Evolutionary conservation across 163 green algal genomes (phyloP).

Genomic region (Scenedesmus sp.): DNA sequence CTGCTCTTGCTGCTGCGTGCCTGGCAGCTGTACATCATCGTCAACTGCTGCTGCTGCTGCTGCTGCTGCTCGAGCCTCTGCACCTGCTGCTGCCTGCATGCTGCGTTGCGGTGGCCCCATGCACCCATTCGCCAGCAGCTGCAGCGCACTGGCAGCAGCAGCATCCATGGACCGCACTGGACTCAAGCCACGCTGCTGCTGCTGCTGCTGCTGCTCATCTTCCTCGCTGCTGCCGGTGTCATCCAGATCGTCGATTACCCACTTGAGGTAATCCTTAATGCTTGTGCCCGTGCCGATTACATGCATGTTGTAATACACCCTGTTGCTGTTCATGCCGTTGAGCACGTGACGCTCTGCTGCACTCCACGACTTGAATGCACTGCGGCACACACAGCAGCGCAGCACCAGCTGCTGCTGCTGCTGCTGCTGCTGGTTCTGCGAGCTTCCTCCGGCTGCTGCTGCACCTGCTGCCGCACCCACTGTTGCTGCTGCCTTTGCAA

Average conservation of each 20-base stretch:
- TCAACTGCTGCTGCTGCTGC: neutral
- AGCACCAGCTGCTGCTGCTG: neutral
- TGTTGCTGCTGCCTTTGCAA: conserved; percentile 6
- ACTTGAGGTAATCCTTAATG: conserved; percentile 4
- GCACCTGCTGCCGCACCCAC: neutral
- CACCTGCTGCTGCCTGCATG: neutral
- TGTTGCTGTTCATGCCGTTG: neutral
- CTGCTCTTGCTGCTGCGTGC: neutral
- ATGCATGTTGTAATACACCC: neutral
- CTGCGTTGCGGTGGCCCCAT: neutral
- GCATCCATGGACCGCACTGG: neutral
- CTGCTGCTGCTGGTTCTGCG: neutral
- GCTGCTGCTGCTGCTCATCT: neutral
- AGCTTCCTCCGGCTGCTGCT: neutral
- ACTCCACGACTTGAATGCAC: neutral
- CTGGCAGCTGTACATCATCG: neutral
- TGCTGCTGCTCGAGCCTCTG: neutral
- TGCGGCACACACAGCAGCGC: neutral
- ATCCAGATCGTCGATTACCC: neutral
- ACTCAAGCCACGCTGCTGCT: neutral
- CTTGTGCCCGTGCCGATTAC: neutral
- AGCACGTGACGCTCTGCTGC: neutral
- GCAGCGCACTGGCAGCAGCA: neutral
- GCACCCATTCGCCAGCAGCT: neutral
- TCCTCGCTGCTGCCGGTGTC: neutral